phyloP scores from a whole-genome alignment of 805 yeast genomes.

The Nakazawaea molendinolei region DNA sequence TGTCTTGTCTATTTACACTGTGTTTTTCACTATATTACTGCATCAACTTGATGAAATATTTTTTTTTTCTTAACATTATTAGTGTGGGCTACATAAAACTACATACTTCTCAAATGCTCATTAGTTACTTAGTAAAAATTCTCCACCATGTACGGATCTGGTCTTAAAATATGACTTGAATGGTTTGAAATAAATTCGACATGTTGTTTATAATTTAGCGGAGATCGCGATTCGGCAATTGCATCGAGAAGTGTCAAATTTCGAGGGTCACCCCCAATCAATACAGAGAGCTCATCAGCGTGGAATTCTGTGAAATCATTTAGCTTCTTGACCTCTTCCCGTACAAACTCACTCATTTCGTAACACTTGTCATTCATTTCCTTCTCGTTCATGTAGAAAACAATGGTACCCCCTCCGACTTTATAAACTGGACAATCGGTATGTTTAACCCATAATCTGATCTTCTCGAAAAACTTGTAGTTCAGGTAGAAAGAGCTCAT shows the following conservation, averaged over 20 bases:
- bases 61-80: neutral
- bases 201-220: neutral
- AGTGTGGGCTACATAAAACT: neutral
- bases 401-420: neutral
- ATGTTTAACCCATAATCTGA: slow-evolving; percentile 6
- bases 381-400: slow-evolving; percentile 4
- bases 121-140: no score
- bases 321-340: neutral
- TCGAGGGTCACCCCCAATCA: slow-evolving; percentile 3
- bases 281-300: neutral
- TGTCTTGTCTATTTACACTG: neutral
- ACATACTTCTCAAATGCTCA: no score
- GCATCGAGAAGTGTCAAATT: neutral
- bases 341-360: slow-evolving; percentile 1
- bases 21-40: no score
- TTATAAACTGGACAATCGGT: slow-evolving; percentile 6
- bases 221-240: neutral
- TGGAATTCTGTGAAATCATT: slow-evolving; percentile 3
- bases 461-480: slow-evolving; percentile 2
- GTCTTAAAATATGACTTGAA: slow-evolving; percentile 1
- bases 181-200: neutral
- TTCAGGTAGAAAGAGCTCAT: neutral
- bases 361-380: slow-evolving; percentile 4
- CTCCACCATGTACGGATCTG: slow-evolving; percentile 3
- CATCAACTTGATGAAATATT: neutral